Evolutionary conservation across 345 rosid species (phyloP), one percentile per base, ranked within the genome.

Genomic region (Noccaea bulbosa): DNA sequence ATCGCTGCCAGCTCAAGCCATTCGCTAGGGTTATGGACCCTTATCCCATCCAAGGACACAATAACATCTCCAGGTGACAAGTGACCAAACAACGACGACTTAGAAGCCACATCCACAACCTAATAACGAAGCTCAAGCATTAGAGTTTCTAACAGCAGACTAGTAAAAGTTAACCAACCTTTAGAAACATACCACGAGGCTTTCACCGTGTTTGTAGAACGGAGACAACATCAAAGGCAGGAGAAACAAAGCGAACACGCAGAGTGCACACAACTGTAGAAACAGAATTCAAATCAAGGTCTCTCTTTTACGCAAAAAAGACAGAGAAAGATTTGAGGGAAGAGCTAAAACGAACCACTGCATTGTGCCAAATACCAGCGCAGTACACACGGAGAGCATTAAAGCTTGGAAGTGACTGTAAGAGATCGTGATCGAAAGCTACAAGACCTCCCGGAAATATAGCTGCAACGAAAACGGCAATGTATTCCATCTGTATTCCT

Each of bases 281-380:
- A 67, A 49, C 30, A 12, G 34, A 44, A 5, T 5, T 45, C 61
- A 75, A 34, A 1, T 30, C 20, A 33, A 43, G 49, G 14, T 11
- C 58, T 6, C 10, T 44, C 20, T 49, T 16, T 32, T 48, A 60
- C 1, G 5, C 51, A 27, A 8, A n/a, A 12, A 41, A 14, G 15
- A 45, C 4, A 35, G 4, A 44, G 52, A 63, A 39, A 44, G 40
- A 20, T 20, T 20, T 20, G 24, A 47, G 16, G 16, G 7, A 32
- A 46, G 3, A 50, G 16, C 2, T 1, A 58, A 58, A 66, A 59
- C 72, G 3, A 52, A 93, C 98, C 88, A 82, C 86, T 41, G 91
- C 97, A 77, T 94, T 94, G 68, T 94, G 97, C 97, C 98, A 94
- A 69, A 94, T 79, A 47, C 99, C 97, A 50, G 97, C 96, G 77